Evolutionary conservation across 2,329 filamentous ascomycete genomes (phyloP), one percentile per base, ranked within the genome.

Genomic region (Trichoderma citrinoviride): DNA sequence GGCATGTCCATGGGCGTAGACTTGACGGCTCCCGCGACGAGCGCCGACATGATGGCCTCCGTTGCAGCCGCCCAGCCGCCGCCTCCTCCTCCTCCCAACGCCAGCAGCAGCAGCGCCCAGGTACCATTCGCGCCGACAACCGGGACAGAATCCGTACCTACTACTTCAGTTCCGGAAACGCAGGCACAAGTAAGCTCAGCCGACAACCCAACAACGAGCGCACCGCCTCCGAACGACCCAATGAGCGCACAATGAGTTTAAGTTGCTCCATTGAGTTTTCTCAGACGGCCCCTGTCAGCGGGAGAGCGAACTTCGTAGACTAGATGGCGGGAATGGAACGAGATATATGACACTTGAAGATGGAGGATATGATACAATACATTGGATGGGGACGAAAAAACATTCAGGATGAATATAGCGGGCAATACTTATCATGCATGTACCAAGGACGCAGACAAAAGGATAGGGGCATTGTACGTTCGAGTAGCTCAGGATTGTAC

Each of bases 1-100:
- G 60, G 49, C 21, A 56, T 65, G 23, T 8, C 60, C 21, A 50
- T 58, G 56, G 57, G 61, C 15, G 23, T 52, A 37, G 33, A 37
- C 43, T 15, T 52, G 17, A 53, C 61, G 1, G 44, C 55, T 14
- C 33, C 33, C 2, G 19, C 43, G 5, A 40, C 47, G 7, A 57
- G 21, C n/a, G 46, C 52, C 25, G 43, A 43, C 33, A 37, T 37
- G 33, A 37, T 37, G 33, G 12, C 33, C 12, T 37, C 33, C 1
- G 4, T 37, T 21, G 19, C 57, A 3, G 19, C 47, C 21, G 25
- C n/a, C n/a, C n/a, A n/a, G n/a, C n/a, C n/a, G n/a, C n/a, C n/a
- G n/a, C n/a, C n/a, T n/a, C n/a, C 29, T 5, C 52, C 27, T 3
- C 29, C 17, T 19, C 7, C 46, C 25, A 23, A 21, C 7, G 10